Evolutionary conservation across 2,329 filamentous ascomycete genomes (phyloP), one percentile per base, ranked within the genome.

Genomic region (Pestalotiopsis sp.): DNA sequence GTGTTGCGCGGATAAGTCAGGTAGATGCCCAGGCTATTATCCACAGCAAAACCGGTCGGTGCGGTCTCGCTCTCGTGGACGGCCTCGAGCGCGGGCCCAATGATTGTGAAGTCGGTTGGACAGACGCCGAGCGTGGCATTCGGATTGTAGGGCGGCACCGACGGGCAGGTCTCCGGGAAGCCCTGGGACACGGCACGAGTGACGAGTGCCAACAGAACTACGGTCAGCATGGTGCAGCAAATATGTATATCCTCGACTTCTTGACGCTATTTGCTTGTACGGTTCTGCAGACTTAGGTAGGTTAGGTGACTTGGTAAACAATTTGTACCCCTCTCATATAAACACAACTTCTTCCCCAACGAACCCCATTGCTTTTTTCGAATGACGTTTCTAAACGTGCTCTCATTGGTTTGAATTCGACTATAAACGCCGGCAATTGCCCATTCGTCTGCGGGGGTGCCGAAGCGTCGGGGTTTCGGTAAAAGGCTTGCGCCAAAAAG

Each of bases 1-100:
- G 69, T 72, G 71, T 82, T 82, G 38, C 81, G 79, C 23, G 81
- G 80, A 67, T 82, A 83, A 3, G 81, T 81, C 13, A 83, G 75
- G 71, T 83, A 83, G 31, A 83, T 69, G 61, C 78, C 80, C 39
- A 77, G 75, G 17, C 72, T 70, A 2, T 68, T 71, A 68, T 83
- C 81, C 9, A 83, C 74, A 6, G 80, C 81, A 13, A 82, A 73
- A 14, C 81, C 81, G 4, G 81, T 82, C 1, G 80, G 78, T 14
- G 80, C 75, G 17, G 72, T 71, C 52, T 75, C 72, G 49, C 77
- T 80, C 60, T 82, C 78, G 67, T 83, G 80, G 5, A 82, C 75
- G 2, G 78, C 74, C 69, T 82, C 74, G 1, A 82, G 72, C 17
- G 71, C 67, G 27, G 77, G 74, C 6, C 80, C 80, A 14, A 80